phyloP scores from a whole-genome alignment of 129 eudicot species.

The Dittrichia graveolens region DNA sequence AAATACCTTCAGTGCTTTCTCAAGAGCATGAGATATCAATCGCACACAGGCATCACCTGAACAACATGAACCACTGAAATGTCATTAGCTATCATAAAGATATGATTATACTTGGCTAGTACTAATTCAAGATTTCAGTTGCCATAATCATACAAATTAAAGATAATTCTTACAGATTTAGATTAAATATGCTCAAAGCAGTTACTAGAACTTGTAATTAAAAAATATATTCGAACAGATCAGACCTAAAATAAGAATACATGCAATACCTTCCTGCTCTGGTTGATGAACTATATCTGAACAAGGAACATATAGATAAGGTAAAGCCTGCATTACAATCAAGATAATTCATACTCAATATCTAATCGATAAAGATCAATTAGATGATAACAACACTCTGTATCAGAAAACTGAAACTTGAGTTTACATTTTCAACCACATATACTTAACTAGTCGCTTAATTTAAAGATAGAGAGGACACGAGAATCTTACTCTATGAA shows the following conservation, averaged over 20 bases:
- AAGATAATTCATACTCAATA: conserved; percentile 18
- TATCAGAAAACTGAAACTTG: conserved; percentile 14
- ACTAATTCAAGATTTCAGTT: background rate
- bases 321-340: conserved; percentile 74
- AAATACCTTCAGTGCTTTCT: conserved; percentile 87
- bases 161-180: background rate
- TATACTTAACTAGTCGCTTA: background rate
- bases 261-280: conserved; percentile 58
- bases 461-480: background rate
- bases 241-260: background rate
- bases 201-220: conserved; percentile 12
- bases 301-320: conserved; percentile 85
- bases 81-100: conserved; percentile 25
- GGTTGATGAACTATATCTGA: conserved; percentile 60
- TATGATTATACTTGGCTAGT: background rate
- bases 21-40: conserved; percentile 64
- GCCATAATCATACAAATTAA: conserved; percentile 10
- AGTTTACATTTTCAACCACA: conserved; percentile 5
- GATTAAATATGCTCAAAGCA: background rate
- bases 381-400: background rate
- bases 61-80: conserved; percentile 8
- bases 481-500: conserved; percentile 60
- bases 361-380: conserved; percentile 10
- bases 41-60: conserved; percentile 58
- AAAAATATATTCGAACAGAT: background rate